These are phyloP conservation scores for Arxiozyma slooffiae DNA, from an alignment of 1,139 yeast species.

Conservation along the genomic window DNA sequence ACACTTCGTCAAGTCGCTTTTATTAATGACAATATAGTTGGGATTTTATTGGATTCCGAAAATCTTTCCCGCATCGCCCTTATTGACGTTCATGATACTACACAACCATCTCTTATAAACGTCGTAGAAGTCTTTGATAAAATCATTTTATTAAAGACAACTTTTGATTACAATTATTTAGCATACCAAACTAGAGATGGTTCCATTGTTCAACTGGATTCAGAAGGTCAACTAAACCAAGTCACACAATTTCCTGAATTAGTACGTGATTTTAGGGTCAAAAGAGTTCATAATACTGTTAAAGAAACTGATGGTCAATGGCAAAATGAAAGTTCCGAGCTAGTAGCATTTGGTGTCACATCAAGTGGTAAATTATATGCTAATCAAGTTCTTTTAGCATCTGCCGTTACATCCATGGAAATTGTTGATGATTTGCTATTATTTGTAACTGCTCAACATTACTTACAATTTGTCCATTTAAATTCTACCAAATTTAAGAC, in stretches of 20 bases:
- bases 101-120: conserved; percentile 36
- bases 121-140: conserved; percentile 40
- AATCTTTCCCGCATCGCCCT: conserved; percentile 42
- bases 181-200: conserved; percentile 61
- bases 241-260: conserved; percentile 56
- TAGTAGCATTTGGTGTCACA: conserved; percentile 60
- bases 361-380: conserved; percentile 66
- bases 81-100: conserved; percentile 38
- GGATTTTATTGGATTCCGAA: conserved; percentile 47
- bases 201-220: conserved; percentile 38
- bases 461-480: conserved; percentile 73
- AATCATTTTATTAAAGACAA: conserved; percentile 47
- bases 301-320: conserved; percentile 15
- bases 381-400: conserved; percentile 50
- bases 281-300: conserved; percentile 25
- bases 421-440: conserved; percentile 64
- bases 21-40: conserved; percentile 41
- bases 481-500: conserved; percentile 34
- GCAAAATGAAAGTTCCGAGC: conserved; percentile 26
- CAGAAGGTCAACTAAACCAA: conserved; percentile 28
- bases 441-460: conserved; percentile 83
- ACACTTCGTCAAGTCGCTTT: conserved; percentile 57
- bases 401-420: conserved; percentile 74
- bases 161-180: conserved; percentile 44
- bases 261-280: conserved; percentile 54